Conservation (phyloP, 768 basidiomycete species). For the Pleurotus ostreatus region DNA sequence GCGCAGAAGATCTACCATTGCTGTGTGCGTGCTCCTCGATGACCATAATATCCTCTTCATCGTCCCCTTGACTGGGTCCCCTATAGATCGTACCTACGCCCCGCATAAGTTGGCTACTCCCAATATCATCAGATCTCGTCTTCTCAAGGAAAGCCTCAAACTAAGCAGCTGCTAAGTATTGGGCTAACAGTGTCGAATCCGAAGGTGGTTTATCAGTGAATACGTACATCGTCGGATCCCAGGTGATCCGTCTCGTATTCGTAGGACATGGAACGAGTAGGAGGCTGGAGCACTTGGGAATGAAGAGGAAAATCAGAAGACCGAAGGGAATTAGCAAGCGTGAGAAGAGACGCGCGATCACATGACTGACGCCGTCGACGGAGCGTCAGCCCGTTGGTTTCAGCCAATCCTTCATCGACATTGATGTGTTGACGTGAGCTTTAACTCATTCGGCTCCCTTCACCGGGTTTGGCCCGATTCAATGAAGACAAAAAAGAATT, state of each 20-base stretch:
- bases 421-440: too few relatives aligned
- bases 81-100: background rate
- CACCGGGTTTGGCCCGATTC: too few relatives aligned
- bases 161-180: slow-evolving; percentile 10
- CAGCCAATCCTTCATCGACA: too few relatives aligned
- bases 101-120: background rate
- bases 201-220: background rate
- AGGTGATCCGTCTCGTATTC: slow-evolving; percentile 11
- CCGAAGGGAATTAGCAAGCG: too few relatives aligned
- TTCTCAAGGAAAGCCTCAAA: slow-evolving; percentile 19
- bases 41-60: background rate
- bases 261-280: too few relatives aligned
- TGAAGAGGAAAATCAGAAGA: too few relatives aligned
- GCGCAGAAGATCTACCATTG: background rate
- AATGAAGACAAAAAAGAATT: too few relatives aligned
- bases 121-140: slow-evolving; percentile 17
- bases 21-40: background rate
- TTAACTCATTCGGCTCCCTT: too few relatives aligned
- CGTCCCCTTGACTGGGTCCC: background rate
- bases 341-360: too few relatives aligned
- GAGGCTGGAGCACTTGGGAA: too few relatives aligned
- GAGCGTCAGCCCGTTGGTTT: too few relatives aligned
- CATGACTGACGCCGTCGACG: too few relatives aligned
- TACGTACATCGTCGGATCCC: slow-evolving; percentile 16
- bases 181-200: background rate